phyloP scores from a whole-genome alignment of 805 yeast genomes.

The Zygoascus ofunaensis region DNA sequence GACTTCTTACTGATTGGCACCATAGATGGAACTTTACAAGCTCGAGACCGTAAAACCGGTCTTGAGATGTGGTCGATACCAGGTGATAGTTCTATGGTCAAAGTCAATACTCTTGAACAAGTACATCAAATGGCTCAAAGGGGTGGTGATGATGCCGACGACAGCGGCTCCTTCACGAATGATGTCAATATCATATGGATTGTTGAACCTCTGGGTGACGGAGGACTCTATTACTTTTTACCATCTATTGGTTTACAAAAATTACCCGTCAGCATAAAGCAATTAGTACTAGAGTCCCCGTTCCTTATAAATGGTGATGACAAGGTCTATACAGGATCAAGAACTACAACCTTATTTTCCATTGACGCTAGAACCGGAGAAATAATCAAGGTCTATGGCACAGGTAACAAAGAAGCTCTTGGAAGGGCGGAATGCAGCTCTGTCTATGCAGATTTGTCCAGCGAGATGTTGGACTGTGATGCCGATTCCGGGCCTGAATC shows the following conservation, averaged over 20 bases:
- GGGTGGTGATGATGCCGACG: slow-evolving; percentile 24
- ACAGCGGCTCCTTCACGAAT: slow-evolving; percentile 7
- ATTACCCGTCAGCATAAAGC: slow-evolving; percentile 71
- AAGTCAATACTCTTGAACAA: slow-evolving; percentile 22
- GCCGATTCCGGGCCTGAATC: no score
- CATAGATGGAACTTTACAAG: slow-evolving; percentile 81
- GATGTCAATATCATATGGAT: slow-evolving; percentile 55
- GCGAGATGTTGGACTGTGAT: slow-evolving; percentile 5
- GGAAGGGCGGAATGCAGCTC: slow-evolving; percentile 21
- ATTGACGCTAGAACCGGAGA: slow-evolving; percentile 69
- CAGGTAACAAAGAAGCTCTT: slow-evolving; percentile 13
- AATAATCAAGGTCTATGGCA: slow-evolving; percentile 49
- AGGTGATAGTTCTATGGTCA: slow-evolving; percentile 55
- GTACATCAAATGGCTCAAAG: slow-evolving; percentile 3
- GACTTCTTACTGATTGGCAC: slow-evolving; percentile 64
- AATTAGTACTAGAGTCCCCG: slow-evolving; percentile 75
- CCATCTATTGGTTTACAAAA: slow-evolving; percentile 66
- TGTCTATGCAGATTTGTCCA: slow-evolving; percentile 7
- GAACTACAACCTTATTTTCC: slow-evolving; percentile 66
- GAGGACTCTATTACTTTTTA: slow-evolving; percentile 72
- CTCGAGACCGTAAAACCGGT: slow-evolving; percentile 68
- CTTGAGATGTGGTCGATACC: slow-evolving; percentile 66
- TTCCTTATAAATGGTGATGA: slow-evolving; percentile 69
- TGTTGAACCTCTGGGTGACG: slow-evolving; percentile 85
- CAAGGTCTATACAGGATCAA: slow-evolving; percentile 78